Evolutionary conservation across 805 yeast species (phyloP).

Genomic region (Diddensiella santjacobensis): DNA sequence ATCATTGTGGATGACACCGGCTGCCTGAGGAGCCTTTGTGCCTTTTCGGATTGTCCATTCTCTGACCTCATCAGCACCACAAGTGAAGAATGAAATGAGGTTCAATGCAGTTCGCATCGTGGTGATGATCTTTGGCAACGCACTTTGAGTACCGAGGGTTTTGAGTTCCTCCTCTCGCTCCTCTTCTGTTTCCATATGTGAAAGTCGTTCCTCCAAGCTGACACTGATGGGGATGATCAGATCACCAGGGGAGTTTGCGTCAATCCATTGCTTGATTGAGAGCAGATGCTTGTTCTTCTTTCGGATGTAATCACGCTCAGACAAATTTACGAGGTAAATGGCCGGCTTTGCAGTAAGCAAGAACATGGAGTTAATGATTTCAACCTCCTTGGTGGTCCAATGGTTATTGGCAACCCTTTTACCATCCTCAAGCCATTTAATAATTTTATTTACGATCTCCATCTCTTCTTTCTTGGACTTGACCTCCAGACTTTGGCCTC

Average conservation of each 20-base stretch:
- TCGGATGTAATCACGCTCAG: conserved; percentile 82
- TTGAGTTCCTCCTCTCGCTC: conserved; percentile 76
- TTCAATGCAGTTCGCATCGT: conserved; percentile 84
- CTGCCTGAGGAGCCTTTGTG: conserved; percentile 96
- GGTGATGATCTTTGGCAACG: conserved; percentile 80
- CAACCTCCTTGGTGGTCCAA: conserved; percentile 92
- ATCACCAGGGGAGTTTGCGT: conserved; percentile 81
- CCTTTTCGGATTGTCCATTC: conserved; percentile 96
- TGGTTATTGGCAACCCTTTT: conserved; percentile 80
- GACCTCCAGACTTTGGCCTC: conserved; percentile 80
- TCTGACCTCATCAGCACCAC: conserved; percentile 94
- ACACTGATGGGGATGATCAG: conserved; percentile 90
- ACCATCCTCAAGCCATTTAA: conserved; percentile 74
- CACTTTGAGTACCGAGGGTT: conserved; percentile 66
- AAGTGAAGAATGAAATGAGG: conserved; percentile 90
- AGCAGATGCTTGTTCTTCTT: conserved; percentile 83
- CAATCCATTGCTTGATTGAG: conserved; percentile 87
- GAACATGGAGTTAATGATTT: conserved; percentile 77
- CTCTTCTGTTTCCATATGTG: conserved; percentile 80
- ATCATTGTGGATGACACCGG: conserved; percentile 96
- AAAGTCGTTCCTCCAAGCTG: conserved; percentile 84
- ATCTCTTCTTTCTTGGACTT: conserved; percentile 21
- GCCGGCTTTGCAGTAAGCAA: conserved; percentile 94
- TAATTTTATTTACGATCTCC: conserved; percentile 75
- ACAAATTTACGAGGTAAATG: conserved; percentile 84